phyloP scores from a whole-genome alignment of 2,329 filamentous ascomycete genomes.

The Diaporthe destruens region DNA sequence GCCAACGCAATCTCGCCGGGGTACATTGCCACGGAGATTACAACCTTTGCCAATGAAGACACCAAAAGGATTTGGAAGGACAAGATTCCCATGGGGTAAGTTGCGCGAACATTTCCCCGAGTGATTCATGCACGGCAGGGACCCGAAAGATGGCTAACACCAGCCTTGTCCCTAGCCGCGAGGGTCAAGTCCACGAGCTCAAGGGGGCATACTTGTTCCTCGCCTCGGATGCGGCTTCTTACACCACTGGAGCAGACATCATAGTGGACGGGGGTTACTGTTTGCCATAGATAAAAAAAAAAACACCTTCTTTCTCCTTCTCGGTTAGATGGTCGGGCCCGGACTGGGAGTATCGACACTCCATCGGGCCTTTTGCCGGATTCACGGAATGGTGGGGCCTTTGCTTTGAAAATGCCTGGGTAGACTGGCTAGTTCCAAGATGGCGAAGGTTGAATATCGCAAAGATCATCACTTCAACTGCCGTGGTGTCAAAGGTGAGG shows the following conservation, averaged over 20 bases:
- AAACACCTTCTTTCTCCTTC: neutral
- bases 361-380: neutral
- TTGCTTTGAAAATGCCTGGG: neutral
- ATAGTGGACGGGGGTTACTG: slow-evolving; percentile 82
- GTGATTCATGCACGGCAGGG: neutral
- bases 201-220: slow-evolving; percentile 88
- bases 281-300: slow-evolving; percentile 54
- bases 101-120: slow-evolving; percentile 49
- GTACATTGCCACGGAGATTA: slow-evolving; percentile 81
- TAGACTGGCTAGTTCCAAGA: neutral
- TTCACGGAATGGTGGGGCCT: fast-evolving
- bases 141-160: slow-evolving; percentile 49
- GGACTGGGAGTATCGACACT: neutral
- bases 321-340: neutral
- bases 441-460: neutral
- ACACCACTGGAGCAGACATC: slow-evolving; percentile 81
- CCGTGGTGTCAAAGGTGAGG: too few species aligned
- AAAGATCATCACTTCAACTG: neutral
- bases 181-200: slow-evolving; percentile 79
- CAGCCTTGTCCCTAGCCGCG: slow-evolving; percentile 56
- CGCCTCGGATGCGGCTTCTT: slow-evolving; percentile 84
- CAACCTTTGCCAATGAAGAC: slow-evolving; percentile 72
- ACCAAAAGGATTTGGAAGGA: slow-evolving; percentile 80
- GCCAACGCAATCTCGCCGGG: slow-evolving; percentile 81
- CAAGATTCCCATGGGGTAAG: slow-evolving; percentile 80